These are phyloP conservation scores for Pelargonium nanum DNA, from an alignment of 345 rosid genomes.

Conservation along the genomic window DNA sequence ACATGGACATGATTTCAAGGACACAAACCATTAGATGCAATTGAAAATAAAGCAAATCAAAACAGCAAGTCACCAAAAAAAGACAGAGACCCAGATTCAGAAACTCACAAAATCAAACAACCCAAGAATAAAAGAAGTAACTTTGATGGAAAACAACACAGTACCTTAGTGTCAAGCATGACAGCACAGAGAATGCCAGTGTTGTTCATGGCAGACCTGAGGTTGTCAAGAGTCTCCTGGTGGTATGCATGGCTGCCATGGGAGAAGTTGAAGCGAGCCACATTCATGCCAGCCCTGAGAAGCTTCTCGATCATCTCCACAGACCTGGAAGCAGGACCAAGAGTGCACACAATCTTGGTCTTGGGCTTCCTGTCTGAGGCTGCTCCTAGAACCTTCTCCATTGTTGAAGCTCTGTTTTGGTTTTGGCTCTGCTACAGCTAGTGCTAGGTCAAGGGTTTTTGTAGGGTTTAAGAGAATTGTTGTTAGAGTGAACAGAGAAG, in stretches of 20 bases:
- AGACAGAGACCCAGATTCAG: background rate
- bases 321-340: conserved; percentile 93
- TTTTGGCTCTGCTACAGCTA: too few relatives aligned
- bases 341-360: conserved; percentile 96
- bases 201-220: conserved; percentile 63
- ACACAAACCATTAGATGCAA: background rate
- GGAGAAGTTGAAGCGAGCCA: conserved; percentile 95
- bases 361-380: conserved; percentile 51
- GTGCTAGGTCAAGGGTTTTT: too few relatives aligned
- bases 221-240: conserved; percentile 91
- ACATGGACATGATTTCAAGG: background rate
- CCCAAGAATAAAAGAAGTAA: background rate
- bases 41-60: too few relatives aligned
- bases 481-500: too few relatives aligned
- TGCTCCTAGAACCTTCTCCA: background rate
- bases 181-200: conserved; percentile 96
- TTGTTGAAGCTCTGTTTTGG: background rate
- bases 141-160: background rate
- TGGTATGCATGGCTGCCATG: conserved; percentile 96
- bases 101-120: background rate
- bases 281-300: conserved; percentile 89
- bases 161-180: conserved; percentile 95
- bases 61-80: too few relatives aligned
- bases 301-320: conserved; percentile 77
- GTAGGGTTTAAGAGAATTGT: too few relatives aligned